Evolutionary conservation across 1,139 yeast species (phyloP).

Genomic region (Fermentozyma sake): DNA sequence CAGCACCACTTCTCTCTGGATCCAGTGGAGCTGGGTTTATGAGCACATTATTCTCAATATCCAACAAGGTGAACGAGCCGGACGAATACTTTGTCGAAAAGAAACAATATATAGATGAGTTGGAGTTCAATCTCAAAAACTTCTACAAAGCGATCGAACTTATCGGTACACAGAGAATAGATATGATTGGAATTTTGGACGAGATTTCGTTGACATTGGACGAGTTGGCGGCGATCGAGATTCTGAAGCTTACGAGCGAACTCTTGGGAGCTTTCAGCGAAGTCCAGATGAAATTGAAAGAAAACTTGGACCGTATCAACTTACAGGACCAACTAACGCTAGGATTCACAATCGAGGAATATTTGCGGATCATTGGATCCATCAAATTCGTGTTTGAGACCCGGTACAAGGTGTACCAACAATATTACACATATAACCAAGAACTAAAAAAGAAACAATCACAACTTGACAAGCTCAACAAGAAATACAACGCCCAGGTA

Average conservation of each 20-base stretch:
- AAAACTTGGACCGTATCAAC: conserved; percentile 72
- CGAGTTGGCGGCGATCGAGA: conserved; percentile 69
- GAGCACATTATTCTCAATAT: conserved; percentile 56
- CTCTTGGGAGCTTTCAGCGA: conserved; percentile 58
- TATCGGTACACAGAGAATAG: conserved; percentile 72
- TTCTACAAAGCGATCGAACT: conserved; percentile 69
- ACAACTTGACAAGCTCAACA: conserved; percentile 49
- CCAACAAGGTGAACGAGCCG: conserved; percentile 66
- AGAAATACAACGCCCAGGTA: conserved; percentile 56
- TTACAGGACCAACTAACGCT: conserved; percentile 83
- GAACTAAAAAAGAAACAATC: conserved; percentile 45
- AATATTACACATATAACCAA: conserved; percentile 44
- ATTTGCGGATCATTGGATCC: conserved; percentile 72
- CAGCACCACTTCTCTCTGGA: no score
- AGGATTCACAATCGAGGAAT: conserved; percentile 87
- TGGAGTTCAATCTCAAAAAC: conserved; percentile 70
- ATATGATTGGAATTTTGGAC: conserved; percentile 47
- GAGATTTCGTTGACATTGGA: conserved; percentile 59
- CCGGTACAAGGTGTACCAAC: conserved; percentile 64
- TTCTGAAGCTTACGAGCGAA: conserved; percentile 62
- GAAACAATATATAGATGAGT: conserved; percentile 61
- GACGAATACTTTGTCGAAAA: conserved; percentile 75
- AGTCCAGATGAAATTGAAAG: conserved; percentile 67
- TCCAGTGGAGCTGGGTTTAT: conserved; percentile 47
- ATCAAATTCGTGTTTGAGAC: conserved; percentile 72